Conservation (phyloP, 208 protist species). For the Herpetomonas tarakana region DNA sequence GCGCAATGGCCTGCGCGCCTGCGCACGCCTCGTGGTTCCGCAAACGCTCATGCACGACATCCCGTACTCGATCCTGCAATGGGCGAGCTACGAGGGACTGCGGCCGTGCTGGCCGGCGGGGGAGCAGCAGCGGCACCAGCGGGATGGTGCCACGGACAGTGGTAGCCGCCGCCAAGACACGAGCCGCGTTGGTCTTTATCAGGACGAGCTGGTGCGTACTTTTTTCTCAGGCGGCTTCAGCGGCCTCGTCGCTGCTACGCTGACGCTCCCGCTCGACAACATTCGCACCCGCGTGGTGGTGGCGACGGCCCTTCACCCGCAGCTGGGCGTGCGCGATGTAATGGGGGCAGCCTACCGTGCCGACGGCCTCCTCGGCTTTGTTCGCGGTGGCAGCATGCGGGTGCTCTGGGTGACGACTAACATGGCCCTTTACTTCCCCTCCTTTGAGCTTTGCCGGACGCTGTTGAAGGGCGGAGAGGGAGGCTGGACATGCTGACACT, state of each 20-base stretch:
- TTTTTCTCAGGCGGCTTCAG: slow-evolving; percentile 78
- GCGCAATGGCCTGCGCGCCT: slow-evolving; percentile 34
- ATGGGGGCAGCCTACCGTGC: slow-evolving; percentile 32
- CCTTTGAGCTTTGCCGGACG: slow-evolving; percentile 53
- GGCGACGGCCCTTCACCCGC: slow-evolving; percentile 27
- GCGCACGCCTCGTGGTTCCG: slow-evolving; percentile 40
- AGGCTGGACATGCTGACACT: background rate
- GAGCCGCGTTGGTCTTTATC: slow-evolving; percentile 14
- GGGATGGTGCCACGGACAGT: background rate
- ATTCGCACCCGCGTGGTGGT: slow-evolving; percentile 72
- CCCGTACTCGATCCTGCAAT: slow-evolving; percentile 77
- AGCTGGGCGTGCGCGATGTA: slow-evolving; percentile 29
- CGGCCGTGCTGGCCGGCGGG: slow-evolving; percentile 46
- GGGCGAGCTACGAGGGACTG: slow-evolving; percentile 72
- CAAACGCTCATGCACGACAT: slow-evolving; percentile 82
- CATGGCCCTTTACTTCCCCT: slow-evolving; percentile 78
- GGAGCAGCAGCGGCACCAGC: background rate
- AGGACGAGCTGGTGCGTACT: slow-evolving; percentile 32
- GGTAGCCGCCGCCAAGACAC: background rate
- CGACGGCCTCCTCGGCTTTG: slow-evolving; percentile 58
- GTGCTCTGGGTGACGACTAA: slow-evolving; percentile 80
- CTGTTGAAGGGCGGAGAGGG: slow-evolving; percentile 9
- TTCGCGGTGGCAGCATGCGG: slow-evolving; percentile 57
- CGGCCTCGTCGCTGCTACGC: slow-evolving; percentile 52
- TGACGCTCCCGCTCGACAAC: slow-evolving; percentile 76